These are phyloP conservation scores for Zasmidium angulare DNA, from an alignment of 2,329 filamentous ascomycete species.

Conservation along the genomic window DNA sequence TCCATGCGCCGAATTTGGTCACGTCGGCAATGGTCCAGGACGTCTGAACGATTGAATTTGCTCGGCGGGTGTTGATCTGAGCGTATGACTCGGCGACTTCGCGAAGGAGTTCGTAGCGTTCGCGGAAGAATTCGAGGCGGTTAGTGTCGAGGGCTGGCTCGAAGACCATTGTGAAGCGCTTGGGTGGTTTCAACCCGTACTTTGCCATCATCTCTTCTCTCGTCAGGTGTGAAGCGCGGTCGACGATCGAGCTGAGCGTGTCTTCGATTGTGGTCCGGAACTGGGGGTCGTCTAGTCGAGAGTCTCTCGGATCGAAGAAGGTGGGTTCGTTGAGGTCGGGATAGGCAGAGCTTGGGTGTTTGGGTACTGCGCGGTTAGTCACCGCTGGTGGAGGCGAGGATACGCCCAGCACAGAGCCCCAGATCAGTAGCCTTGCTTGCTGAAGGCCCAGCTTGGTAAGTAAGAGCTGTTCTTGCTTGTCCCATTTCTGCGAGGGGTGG, in stretches of 20 bases:
- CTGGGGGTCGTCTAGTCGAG: conserved; percentile 41
- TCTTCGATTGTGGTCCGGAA: conserved; percentile 40
- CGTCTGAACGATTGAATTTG: conserved; percentile 32
- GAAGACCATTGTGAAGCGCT: conserved; percentile 37
- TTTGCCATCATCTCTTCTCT: conserved; percentile 47
- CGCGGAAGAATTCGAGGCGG: conserved; percentile 47
- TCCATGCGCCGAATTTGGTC: conserved; percentile 42
- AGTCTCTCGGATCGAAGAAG: conserved; percentile 45
- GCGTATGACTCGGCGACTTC: conserved; percentile 38
- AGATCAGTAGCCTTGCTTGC: conserved; percentile 49
- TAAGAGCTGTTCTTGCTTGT: conserved; percentile 45
- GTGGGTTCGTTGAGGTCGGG: conserved; percentile 46
- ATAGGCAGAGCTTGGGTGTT: conserved; percentile 44
- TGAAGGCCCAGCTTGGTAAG: conserved; percentile 47
- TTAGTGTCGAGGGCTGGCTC: conserved; percentile 46
- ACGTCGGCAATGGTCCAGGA: conserved; percentile 45
- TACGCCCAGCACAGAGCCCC: conserved; percentile 49
- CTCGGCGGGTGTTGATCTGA: conserved; percentile 33
- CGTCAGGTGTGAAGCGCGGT: conserved; percentile 40
- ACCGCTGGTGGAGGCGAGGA: conserved; percentile 44
- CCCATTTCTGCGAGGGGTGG: conserved; percentile 43
- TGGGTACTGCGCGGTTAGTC: conserved; percentile 46
- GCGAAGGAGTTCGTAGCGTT: conserved; percentile 44
- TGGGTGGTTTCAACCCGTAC: conserved; percentile 47
- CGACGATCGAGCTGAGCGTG: conserved; percentile 46